phyloP scores from a whole-genome alignment of 129 eudicot species.

The Saposhnikovia divaricata region DNA sequence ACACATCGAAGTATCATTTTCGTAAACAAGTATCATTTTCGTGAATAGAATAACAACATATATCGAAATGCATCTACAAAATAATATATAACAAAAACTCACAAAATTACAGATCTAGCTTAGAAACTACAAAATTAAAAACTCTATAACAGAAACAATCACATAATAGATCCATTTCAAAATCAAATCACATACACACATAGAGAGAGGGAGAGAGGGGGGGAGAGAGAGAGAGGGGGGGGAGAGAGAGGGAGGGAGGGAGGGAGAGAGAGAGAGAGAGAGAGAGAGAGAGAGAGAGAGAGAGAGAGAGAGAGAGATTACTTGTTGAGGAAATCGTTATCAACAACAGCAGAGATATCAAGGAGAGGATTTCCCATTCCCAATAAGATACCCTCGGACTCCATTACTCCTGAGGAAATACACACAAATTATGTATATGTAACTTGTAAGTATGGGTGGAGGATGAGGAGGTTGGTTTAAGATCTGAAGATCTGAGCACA shows the following conservation, averaged over 20 bases:
- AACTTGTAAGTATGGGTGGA: not conserved
- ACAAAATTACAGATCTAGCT: not conserved
- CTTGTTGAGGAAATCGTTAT: not conserved
- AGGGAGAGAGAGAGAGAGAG: not conserved
- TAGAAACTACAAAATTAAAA: not conserved
- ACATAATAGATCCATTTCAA: not conserved
- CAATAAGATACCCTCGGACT: conserved; percentile 5
- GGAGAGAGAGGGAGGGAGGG: not conserved
- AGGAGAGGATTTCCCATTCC: conserved; percentile 11
- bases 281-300: not conserved
- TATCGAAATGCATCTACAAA: not conserved
- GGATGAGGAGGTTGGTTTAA: not conserved
- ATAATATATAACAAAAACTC: not conserved
- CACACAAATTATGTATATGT: not conserved
- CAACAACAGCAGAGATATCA: conserved; percentile 14
- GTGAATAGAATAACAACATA: not conserved
- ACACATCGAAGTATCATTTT: not conserved
- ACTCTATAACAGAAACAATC: not conserved
- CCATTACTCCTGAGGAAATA: not conserved
- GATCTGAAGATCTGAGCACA: not conserved
- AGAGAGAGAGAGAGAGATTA: not conserved
- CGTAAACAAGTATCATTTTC: not conserved
- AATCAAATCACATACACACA: not conserved
- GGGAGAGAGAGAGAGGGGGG: not conserved
- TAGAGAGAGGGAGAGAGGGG: not conserved